These are phyloP conservation scores for Coemansia reversa DNA, from an alignment of 192 early-diverging fungal species.

Conservation along the genomic window DNA sequence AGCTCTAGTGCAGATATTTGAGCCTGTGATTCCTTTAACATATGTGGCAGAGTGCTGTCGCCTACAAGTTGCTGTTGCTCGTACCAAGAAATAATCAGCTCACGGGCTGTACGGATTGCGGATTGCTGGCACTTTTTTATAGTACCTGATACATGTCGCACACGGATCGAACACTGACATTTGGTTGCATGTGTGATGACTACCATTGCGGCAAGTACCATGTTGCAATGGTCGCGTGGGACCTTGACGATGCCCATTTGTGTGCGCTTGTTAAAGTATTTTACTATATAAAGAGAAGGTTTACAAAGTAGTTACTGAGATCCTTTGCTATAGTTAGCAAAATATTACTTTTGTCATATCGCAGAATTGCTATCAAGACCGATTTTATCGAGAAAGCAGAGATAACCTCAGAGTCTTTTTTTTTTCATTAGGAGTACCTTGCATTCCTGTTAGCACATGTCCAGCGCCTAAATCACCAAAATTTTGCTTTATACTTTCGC, in stretches of 20 bases:
- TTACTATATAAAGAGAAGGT: constrained; percentile 15
- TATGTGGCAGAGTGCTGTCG: constrained; percentile 13
- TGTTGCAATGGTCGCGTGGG: constrained; percentile 49
- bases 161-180: constrained; percentile 22
- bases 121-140: constrained; percentile 51
- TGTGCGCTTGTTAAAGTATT: constrained; percentile 36
- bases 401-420: not conserved
- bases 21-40: constrained; percentile 42
- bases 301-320: not conserved
- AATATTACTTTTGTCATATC: not conserved
- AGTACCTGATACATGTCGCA: constrained; percentile 45
- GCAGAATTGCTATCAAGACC: not conserved
- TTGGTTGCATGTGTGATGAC: constrained; percentile 24
- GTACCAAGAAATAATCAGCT: constrained; percentile 38
- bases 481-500: constrained; percentile 35
- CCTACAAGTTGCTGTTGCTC: constrained; percentile 10
- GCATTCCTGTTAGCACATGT: constrained; percentile 23
- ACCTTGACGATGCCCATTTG: constrained; percentile 38
- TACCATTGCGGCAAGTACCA: constrained; percentile 30
- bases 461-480: constrained; percentile 46
- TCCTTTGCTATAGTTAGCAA: not conserved
- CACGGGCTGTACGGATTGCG: constrained; percentile 34
- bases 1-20: constrained; percentile 43
- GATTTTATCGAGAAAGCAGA: not conserved
- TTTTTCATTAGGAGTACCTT: constrained; percentile 8